A percentile compares a stretch with the other conserved stretches of the same genome.
phyloP scores from a whole-genome alignment of 2,329 filamentous ascomycete species.

The Fusarium musae region DNA sequence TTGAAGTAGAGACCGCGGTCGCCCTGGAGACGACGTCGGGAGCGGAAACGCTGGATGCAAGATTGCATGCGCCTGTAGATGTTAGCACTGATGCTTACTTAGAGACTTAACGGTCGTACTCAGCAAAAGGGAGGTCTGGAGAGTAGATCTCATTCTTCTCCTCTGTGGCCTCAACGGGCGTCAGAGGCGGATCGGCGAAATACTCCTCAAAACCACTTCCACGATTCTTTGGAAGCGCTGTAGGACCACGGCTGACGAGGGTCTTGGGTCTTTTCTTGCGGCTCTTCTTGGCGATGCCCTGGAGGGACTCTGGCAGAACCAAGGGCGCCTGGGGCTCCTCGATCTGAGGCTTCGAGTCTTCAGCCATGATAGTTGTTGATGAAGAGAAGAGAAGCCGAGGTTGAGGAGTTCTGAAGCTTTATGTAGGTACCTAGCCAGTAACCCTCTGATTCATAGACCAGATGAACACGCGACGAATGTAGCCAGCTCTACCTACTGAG shows the following conservation, averaged over 20 bases:
- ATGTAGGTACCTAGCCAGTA: not conserved
- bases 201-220: conserved; percentile 82
- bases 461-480: not conserved
- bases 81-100: conserved; percentile 20
- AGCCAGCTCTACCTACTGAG: no score
- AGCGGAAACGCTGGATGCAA: conserved; percentile 84
- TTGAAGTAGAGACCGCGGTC: conserved; percentile 74
- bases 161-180: conserved; percentile 72
- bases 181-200: conserved; percentile 83
- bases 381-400: not conserved
- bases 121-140: conserved; percentile 62
- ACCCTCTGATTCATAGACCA: conserved; percentile 9
- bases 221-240: conserved; percentile 55
- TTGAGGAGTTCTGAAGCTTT: not conserved
- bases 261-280: conserved; percentile 34
- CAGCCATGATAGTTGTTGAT: conserved; percentile 1
- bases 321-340: not conserved
- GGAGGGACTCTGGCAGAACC: conserved; percentile 15
- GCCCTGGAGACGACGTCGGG: conserved; percentile 77
- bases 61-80: conserved; percentile 78
- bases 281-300: conserved; percentile 34
- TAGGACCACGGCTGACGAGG: conserved; percentile 49
- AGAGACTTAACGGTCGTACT: conserved; percentile 54
- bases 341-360: not conserved
- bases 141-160: conserved; percentile 75